Evolutionary conservation across 768 basidiomycete species (phyloP), one percentile per base, ranked within the genome.

Genomic region (Hypholoma fasciculare): DNA sequence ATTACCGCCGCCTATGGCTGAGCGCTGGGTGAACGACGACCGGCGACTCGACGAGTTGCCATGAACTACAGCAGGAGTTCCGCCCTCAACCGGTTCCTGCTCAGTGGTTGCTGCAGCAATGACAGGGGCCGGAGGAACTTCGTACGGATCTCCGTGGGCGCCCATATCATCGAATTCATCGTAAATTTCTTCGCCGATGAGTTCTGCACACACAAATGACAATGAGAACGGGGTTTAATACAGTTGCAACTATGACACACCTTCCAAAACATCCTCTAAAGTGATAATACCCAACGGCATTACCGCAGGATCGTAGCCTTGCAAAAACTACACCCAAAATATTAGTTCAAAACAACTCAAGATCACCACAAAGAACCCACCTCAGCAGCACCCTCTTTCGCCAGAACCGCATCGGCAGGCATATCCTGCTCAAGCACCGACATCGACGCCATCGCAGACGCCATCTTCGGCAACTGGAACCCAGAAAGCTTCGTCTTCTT

Each of bases 281-380:
- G 94, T 96, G 60, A 96, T 95, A 65, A 96, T 93, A 50, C 94
- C 94, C 23, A 95, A 78, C 2, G 92, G 93, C 78, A 88, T 89
- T 36, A 94, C 79, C 17, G 87, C 85, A 0, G 88, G 90, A 69
- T 95, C 92, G 54, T 94, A 82, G 40, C 82, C 82, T 76, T 89
- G 87, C 70, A 96, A 76, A 74, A 94, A 94, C 85, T 91, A 65
- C 51, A 53, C 23, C 23, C 23, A 27, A n/a, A n/a, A n/a, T 55
- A 9, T 23, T 19, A 6, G 23, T n/a, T 19, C 40, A 27, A 44
- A 51, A 1, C 3, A 12, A 3, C 2, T 13, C 51, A 42, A 46
- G 11, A 14, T 40, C 14, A 23, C 16, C 17, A 5, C 9, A 48
- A 16, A 53, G 23, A 16, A 69, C 78, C 58, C 49, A 89, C 89